These are phyloP conservation scores for Ceratocystis smalleyi DNA, from an alignment of 2,329 filamentous ascomycete species.

Conservation along the genomic window DNA sequence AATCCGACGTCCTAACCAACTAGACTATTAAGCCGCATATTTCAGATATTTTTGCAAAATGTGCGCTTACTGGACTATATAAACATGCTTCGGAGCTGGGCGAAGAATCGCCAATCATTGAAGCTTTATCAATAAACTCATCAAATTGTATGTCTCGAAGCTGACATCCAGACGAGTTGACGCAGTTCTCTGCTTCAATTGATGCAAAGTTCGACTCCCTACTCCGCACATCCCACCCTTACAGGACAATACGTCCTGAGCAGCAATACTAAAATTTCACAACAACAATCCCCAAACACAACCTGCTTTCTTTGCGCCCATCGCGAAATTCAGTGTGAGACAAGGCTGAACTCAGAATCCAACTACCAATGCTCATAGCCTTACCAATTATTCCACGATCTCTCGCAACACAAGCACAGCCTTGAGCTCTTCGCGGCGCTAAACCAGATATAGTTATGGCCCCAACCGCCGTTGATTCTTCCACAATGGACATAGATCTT, in stretches of 20 bases:
- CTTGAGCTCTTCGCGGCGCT: constrained; percentile 14
- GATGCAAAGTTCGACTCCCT: neutral
- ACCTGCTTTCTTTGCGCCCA: constrained; percentile 11
- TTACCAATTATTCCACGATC: neutral
- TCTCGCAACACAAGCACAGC: neutral
- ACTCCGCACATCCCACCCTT: neutral
- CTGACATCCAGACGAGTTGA: neutral
- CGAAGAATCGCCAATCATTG: neutral
- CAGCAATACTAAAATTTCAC: neutral
- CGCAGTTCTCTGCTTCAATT: neutral
- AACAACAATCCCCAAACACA: neutral
- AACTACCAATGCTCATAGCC: constrained; percentile 2
- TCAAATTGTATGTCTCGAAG: neutral
- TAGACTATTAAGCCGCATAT: constrained; percentile 15
- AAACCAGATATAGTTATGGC: constrained; percentile 29
- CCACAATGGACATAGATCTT: constrained; percentile 24
- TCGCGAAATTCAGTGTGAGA: constrained; percentile 11
- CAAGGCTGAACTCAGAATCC: constrained; percentile 13
- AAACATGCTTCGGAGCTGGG: fast-evolving
- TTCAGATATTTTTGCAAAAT: neutral
- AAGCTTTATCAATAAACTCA: neutral
- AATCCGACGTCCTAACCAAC: constrained; percentile 17
- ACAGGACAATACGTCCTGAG: neutral
- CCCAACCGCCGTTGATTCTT: constrained; percentile 34
- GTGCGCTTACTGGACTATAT: neutral